A percentile compares a stretch with the other conserved stretches of the same genome.
These are phyloP conservation scores for Ophiocordyceps camponoti-floridani DNA, from an alignment of 2,329 filamentous ascomycete genomes.

Conservation along the genomic window DNA sequence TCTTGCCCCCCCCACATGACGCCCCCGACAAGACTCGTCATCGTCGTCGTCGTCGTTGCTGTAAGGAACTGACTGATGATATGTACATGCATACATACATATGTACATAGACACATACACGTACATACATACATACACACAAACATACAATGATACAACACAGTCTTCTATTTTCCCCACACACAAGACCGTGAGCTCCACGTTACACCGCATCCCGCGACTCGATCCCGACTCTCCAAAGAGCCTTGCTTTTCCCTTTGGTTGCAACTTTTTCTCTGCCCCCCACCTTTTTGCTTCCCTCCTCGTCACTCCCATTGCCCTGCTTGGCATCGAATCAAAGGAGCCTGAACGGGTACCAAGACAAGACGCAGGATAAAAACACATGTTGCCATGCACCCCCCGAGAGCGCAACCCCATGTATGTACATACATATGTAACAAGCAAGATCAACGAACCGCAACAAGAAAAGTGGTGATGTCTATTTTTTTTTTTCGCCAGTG, in stretches of 20 bases:
- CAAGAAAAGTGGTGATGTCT: slow-evolving; percentile 6
- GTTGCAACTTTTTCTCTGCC: background rate
- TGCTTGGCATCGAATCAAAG: background rate
- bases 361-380: background rate
- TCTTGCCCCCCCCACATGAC: too few species aligned
- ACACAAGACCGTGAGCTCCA: background rate
- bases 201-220: background rate
- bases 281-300: background rate
- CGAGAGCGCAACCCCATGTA: background rate
- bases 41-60: too few species aligned
- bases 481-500: slow-evolving; percentile 4
- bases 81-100: background rate
- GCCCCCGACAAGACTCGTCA: too few species aligned
- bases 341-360: background rate
- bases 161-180: background rate
- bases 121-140: background rate
- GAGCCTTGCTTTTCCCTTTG: background rate
- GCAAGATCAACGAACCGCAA: background rate
- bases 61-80: too few species aligned
- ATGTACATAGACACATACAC: background rate
- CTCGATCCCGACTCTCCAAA: background rate
- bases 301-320: background rate
- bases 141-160: background rate
- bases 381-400: background rate
- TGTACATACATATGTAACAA: background rate